These are phyloP conservation scores for Chalciporus chontae DNA, from an alignment of 768 basidiomycete genomes.

Conservation along the genomic window DNA sequence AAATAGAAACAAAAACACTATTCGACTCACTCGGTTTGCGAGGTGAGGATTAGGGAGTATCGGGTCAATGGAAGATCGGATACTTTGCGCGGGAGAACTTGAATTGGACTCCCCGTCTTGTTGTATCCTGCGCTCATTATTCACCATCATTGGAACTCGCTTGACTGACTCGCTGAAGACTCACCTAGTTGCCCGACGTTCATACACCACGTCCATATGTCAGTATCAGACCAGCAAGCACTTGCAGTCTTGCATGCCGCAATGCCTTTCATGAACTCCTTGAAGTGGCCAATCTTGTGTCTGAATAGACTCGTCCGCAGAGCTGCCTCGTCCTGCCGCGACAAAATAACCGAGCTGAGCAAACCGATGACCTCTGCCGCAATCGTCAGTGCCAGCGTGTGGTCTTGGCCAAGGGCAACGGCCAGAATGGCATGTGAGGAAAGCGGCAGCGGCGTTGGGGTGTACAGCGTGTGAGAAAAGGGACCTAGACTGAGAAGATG, in stretches of 20 bases:
- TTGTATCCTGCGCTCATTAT: slow-evolving; percentile 59
- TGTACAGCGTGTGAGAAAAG: slow-evolving; percentile 75
- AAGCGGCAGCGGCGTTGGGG: slow-evolving; percentile 56
- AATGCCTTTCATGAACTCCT: slow-evolving; percentile 74
- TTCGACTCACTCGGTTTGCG: no score
- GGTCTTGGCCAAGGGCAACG: slow-evolving; percentile 90
- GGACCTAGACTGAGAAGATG: slow-evolving; percentile 56
- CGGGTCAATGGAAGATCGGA: no score
- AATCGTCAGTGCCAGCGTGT: slow-evolving; percentile 81
- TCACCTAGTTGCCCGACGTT: slow-evolving; percentile 89
- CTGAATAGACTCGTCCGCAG: slow-evolving; percentile 74
- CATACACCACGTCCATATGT: slow-evolving; percentile 89
- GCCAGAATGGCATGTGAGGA: slow-evolving; percentile 54
- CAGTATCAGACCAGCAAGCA: slow-evolving; percentile 76
- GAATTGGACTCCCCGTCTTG: slow-evolving; percentile 66
- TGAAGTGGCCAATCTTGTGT: slow-evolving; percentile 72
- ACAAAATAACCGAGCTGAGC: slow-evolving; percentile 84
- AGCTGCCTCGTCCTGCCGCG: slow-evolving; percentile 46
- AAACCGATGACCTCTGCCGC: slow-evolving; percentile 83
- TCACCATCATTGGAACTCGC: background rate
- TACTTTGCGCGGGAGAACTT: slow-evolving; percentile 75
- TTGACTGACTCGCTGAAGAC: slow-evolving; percentile 8
- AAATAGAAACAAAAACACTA: slow-evolving; percentile 6
- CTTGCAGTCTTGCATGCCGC: slow-evolving; percentile 86
- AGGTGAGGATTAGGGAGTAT: no score